These are phyloP conservation scores for Fomitopsis pulvina DNA, from an alignment of 768 basidiomycete species.

Conservation along the genomic window DNA sequence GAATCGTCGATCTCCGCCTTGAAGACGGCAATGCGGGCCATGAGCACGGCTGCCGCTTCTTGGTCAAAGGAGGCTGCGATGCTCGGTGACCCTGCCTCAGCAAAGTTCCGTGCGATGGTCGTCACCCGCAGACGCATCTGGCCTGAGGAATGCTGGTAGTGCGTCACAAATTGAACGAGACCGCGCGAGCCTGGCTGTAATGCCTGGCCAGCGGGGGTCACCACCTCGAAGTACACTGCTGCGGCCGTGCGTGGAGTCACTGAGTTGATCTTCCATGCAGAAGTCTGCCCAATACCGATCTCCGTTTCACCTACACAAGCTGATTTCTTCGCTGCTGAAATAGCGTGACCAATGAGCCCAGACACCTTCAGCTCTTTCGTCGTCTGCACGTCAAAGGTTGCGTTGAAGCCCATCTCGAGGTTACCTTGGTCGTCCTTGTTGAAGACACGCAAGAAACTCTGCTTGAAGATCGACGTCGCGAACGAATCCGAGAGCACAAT, in stretches of 20 bases:
- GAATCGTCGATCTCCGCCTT: conserved; percentile 99
- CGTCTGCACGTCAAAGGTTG: conserved; percentile 98
- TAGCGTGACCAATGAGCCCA: conserved; percentile 94
- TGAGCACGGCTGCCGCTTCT: conserved; percentile 94
- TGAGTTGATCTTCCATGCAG: conserved; percentile 95
- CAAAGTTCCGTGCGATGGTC: conserved; percentile 95
- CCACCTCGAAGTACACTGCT: conserved; percentile 97
- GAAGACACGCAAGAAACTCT: conserved; percentile 90
- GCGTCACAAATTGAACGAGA: conserved; percentile 96
- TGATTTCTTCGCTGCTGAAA: conserved; percentile 95
- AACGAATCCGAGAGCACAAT: conserved; percentile 97
- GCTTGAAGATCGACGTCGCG: conserved; percentile 97
- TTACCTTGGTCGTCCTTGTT: conserved; percentile 89
- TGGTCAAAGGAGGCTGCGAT: conserved; percentile 96
- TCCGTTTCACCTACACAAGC: conserved; percentile 97
- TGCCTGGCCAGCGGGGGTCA: conserved; percentile 93
- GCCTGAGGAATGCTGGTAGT: conserved; percentile 97
- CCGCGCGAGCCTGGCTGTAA: conserved; percentile 86
- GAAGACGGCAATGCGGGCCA: conserved; percentile 98
- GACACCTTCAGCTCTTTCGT: conserved; percentile 99
- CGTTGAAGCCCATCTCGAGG: conserved; percentile 97
- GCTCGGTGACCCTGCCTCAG: conserved; percentile 91
- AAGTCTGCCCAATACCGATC: conserved; percentile 97
- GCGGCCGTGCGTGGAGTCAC: conserved; percentile 83
- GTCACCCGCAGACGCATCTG: conserved; percentile 95